Evolutionary conservation across 2,329 filamentous ascomycete genomes (phyloP), one percentile per base, ranked within the genome.

Genomic region (Furcasterigmium sp.): DNA sequence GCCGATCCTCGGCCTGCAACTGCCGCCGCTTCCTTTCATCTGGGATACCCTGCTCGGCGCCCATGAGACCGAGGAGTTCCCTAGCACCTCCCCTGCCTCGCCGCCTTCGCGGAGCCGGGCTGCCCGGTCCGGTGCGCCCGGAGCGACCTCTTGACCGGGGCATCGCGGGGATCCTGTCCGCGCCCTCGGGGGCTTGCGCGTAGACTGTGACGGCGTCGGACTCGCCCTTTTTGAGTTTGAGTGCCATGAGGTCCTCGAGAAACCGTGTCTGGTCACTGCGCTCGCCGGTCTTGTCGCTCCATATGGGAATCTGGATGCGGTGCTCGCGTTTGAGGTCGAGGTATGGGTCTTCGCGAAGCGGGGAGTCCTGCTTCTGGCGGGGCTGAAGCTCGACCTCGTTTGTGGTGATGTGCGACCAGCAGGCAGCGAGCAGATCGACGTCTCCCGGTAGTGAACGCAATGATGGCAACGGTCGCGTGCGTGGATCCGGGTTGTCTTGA

Each of bases 371-470:
- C 20, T 17, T 21, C 4, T 61, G 49, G 29, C 68, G 72, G 17
- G 73, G 70, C 37, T 72, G 70, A 13, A 89, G 61, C 29, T 76
- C 72, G 46, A 80, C 79, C 49, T 84, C 81, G 25, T 70, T 77
- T 11, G 85, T 85, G 37, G 85, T 69, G 46, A 94, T 77, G 45
- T 87, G 82, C 9, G 83, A 76, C 40, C 80, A 78, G 48, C 82
- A 84, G 28, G 82, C 78, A n/a, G 78, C 84, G 4, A 94, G 67
- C 5, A 94, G 69, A 56, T 91, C 85, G 29, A 87, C 80, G 19
- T 78, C 74, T 18, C 76, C 70, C 25, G 66, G 68, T 20, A 78
- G 71, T 19, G 70, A 65, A n/a, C 72, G 75, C 30, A 77, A 59
- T 8, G 62, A 61, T 4, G 75, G 73, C 3, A 75, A 59, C 6